phyloP scores from a whole-genome alignment of 805 yeast genomes.

The Saccharomycopsis capsularis region DNA sequence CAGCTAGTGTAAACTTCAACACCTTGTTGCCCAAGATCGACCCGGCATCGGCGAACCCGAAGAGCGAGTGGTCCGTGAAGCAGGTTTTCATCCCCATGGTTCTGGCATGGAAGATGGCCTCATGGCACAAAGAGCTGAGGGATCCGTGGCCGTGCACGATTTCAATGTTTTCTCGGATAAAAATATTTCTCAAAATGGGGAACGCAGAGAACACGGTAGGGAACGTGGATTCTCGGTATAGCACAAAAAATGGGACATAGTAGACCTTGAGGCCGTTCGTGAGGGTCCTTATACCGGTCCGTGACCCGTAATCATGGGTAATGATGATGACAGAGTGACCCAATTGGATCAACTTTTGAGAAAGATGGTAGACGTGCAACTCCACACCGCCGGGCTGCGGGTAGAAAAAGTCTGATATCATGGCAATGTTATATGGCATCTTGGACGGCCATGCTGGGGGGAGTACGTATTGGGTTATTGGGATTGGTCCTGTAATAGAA shows the following conservation, averaged over 20 bases:
- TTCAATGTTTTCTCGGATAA: slow-evolving; percentile 77
- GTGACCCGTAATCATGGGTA: slow-evolving; percentile 80
- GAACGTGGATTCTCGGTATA: slow-evolving; percentile 77
- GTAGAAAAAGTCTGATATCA: slow-evolving; percentile 95
- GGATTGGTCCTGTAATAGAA: too few species aligned
- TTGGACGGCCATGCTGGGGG: too few species aligned
- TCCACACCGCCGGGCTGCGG: slow-evolving; percentile 99
- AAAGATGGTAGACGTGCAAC: slow-evolving; percentile 84
- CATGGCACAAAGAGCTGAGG: slow-evolving; percentile 78
- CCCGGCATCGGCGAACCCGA: slow-evolving; percentile 85
- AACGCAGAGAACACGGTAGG: slow-evolving; percentile 88
- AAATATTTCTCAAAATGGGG: slow-evolving; percentile 77
- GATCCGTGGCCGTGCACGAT: slow-evolving; percentile 96
- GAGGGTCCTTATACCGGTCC: slow-evolving; percentile 75
- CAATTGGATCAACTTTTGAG: slow-evolving; percentile 68
- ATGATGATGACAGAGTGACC: slow-evolving; percentile 85
- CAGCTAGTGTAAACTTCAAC: slow-evolving; percentile 74
- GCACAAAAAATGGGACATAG: slow-evolving; percentile 73
- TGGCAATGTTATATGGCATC: slow-evolving; percentile 32
- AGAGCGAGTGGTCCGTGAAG: slow-evolving; percentile 91
- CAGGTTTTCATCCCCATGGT: slow-evolving; percentile 91
- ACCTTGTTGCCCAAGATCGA: slow-evolving; percentile 82
- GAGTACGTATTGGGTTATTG: too few species aligned
- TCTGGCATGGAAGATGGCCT: slow-evolving; percentile 83
- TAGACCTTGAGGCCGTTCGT: slow-evolving; percentile 92